These are phyloP conservation scores for Hypoxylon cercidicola DNA, from an alignment of 495 filamentous ascomycete species.

Conservation along the genomic window DNA sequence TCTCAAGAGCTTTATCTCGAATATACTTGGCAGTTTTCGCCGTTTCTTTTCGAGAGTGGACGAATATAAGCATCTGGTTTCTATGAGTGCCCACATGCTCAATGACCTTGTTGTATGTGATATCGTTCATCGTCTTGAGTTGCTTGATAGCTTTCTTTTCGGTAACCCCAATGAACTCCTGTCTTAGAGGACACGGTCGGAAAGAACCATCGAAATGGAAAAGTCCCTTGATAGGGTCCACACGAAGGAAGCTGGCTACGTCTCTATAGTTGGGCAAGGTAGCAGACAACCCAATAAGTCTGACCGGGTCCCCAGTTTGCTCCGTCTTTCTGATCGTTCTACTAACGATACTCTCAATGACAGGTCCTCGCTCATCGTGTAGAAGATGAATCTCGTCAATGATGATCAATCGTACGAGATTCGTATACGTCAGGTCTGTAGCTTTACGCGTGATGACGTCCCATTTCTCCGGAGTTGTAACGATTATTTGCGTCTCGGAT, in stretches of 20 bases:
- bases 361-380: conserved; percentile 96
- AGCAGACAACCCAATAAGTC: conserved; percentile 91
- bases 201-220: conserved; percentile 98
- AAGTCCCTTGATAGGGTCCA: conserved; percentile 83
- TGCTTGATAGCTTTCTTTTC: conserved; percentile 99
- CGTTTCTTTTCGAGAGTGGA: conserved; percentile 97
- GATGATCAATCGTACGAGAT: conserved; percentile 91
- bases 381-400: conserved; percentile 99
- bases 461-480: conserved; percentile 99
- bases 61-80: conserved; percentile 98
- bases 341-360: conserved; percentile 96
- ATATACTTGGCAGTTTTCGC: conserved; percentile 97
- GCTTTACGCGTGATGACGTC: conserved; percentile 99
- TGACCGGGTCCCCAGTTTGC: conserved; percentile 89
- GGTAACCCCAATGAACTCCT: conserved; percentile 97
- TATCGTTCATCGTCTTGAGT: conserved; percentile 98
- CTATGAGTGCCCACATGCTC: conserved; percentile 92
- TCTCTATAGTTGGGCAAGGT: conserved; percentile 97
- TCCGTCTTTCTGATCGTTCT: conserved; percentile 92
- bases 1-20: conserved; percentile 92
- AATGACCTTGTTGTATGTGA: conserved; percentile 96
- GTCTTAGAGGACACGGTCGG: conserved; percentile 89
- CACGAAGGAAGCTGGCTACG: conserved; percentile 94
- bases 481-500: conserved; percentile 96
- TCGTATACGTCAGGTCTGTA: conserved; percentile 96